Evolutionary conservation across 441 rosid species (phyloP), one percentile per base, ranked within the genome.

Genomic region (Eugenia klotzschiana): DNA sequence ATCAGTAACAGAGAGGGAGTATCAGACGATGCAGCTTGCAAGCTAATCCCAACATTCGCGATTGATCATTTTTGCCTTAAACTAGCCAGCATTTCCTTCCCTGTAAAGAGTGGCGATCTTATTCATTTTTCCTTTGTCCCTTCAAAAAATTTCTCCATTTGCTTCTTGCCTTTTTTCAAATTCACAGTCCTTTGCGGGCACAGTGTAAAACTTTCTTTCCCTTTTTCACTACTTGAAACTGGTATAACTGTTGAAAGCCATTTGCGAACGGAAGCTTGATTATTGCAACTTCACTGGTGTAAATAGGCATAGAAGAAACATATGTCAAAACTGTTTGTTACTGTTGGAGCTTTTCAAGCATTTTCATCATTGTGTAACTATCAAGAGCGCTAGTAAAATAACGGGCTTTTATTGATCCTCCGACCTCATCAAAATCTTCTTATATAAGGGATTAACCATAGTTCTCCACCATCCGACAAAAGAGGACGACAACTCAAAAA

Each of bases 1-100:
- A 80, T 95, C 98, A 27, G 82, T 93, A 82, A 88, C 95, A 27
- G 94, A 92, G 82, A 91, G 81, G 82, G 95, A 93, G 84, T 93
- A 89, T 85, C 89, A 92, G 60, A 93, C 94, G 86, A 80, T 87
- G 49, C 90, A 84, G 82, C 87, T 89, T 81, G 88, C 83, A 84
- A 87, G 89, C 85, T 87, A 87, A 89, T 86, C 85, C 33, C 72
- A 69, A 26, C n/a, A 29, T 26, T 82, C 60, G 80, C 58, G 79
- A 46, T 84, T 84, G 57, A 33, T 56, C 64, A 49, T 54, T 50
- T 69, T 72, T 79, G 81, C 83, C 54, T 56, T 46, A 40, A 60
- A 43, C 37, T 64, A 82, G 81, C 51, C 23, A 56, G 43, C 57
- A 40, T 72, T 84, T 85, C 77, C 40, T 43, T 55, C 85, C 84